Conservation (phyloP, 23 red algal species). For the Cyanidium caldarium region DNA sequence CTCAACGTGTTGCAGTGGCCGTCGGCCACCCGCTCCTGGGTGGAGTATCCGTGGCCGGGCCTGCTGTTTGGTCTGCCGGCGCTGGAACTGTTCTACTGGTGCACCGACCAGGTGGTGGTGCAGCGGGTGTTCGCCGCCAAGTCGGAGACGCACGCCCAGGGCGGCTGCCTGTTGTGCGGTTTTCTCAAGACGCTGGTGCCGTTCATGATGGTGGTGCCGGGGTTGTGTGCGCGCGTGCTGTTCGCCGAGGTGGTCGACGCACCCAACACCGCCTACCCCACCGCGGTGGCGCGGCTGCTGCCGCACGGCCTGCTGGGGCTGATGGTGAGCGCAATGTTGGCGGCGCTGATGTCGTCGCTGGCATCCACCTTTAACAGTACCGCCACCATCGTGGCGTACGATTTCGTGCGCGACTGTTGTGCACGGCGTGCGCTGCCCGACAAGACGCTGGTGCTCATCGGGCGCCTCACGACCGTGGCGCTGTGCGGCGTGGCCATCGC, state of each 20-base stretch:
- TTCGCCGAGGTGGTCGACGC: constrained; percentile 3
- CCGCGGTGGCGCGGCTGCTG: not conserved
- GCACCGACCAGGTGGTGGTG: constrained; percentile 18
- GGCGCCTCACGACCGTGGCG: not conserved
- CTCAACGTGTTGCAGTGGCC: not conserved
- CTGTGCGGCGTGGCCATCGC: not conserved
- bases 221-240: constrained; percentile 8
- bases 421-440: not conserved
- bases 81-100: constrained; percentile 22
- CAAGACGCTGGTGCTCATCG: not conserved
- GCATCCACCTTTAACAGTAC: constrained; percentile 15
- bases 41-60: constrained; percentile 13
- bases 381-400: not conserved
- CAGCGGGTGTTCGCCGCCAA: constrained; percentile 16
- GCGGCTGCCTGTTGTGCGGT: constrained; percentile 9
- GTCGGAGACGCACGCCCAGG: constrained; percentile 3
- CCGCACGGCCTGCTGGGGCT: constrained; percentile 14
- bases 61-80: constrained; percentile 6
- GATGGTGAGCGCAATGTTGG: constrained; percentile 18
- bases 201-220: constrained; percentile 17
- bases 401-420: not conserved
- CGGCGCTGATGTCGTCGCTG: constrained; percentile 18
- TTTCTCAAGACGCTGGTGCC: constrained; percentile 11
- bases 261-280: constrained; percentile 11
- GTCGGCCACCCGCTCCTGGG: not conserved